Evolutionary conservation across 345 rosid genomes (phyloP).

Genomic region (Lumnitzera racemosa): DNA sequence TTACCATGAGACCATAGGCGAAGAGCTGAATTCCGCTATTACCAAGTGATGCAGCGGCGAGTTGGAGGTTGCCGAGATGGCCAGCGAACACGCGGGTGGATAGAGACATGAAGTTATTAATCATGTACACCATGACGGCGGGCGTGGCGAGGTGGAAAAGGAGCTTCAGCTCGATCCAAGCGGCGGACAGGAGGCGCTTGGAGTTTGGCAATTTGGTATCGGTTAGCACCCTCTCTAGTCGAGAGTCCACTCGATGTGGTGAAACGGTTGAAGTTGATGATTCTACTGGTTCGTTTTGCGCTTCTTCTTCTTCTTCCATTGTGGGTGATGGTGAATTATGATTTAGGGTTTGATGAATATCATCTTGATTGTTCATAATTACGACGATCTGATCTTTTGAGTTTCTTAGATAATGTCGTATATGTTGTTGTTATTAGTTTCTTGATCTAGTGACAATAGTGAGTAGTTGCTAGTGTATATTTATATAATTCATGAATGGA

Average conservation of each 20-base stretch:
- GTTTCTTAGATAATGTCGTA: too few species aligned
- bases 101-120: conserved; percentile 21
- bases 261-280: background rate
- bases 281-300: background rate
- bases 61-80: conserved; percentile 30
- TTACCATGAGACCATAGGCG: conserved; percentile 26
- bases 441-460: too few species aligned
- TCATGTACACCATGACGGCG: conserved; percentile 22
- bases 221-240: conserved; percentile 12
- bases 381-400: too few species aligned
- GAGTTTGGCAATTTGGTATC: conserved; percentile 6
- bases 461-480: too few species aligned
- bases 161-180: conserved; percentile 23
- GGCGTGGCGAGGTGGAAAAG: conserved; percentile 21
- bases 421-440: too few species aligned
- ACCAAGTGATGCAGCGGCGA: conserved; percentile 28
- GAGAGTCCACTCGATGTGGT: conserved; percentile 7
- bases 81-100: conserved; percentile 26
- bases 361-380: too few species aligned
- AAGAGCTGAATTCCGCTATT: conserved; percentile 25
- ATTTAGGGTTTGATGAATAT: too few species aligned
- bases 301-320: conserved; percentile 1
- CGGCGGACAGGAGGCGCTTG: conserved; percentile 15
- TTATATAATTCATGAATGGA: too few species aligned
- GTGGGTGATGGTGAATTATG: background rate